phyloP scores from a whole-genome alignment of 805 yeast species.

The Kodamaea kakaduensis region DNA sequence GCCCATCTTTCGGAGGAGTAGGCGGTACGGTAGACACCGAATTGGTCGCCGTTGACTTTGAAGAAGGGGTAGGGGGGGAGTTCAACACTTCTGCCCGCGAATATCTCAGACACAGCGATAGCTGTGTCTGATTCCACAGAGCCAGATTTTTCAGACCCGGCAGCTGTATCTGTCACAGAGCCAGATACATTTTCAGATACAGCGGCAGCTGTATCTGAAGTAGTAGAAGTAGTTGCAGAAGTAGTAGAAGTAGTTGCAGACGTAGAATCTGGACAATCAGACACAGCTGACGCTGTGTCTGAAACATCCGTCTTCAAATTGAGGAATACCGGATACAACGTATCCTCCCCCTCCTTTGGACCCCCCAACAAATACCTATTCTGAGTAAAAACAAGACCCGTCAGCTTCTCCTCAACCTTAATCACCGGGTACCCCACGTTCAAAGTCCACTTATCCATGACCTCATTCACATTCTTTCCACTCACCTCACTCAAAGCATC shows the following conservation, averaged over 20 bases:
- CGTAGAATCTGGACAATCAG: no score
- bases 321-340: slow-evolving; percentile 64
- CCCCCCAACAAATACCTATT: slow-evolving; percentile 73
- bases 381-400: slow-evolving; percentile 56
- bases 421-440: slow-evolving; percentile 76
- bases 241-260: no score
- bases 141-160: no score
- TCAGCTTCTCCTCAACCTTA: slow-evolving; percentile 52
- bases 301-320: slow-evolving; percentile 54
- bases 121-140: no score
- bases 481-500: slow-evolving; percentile 62
- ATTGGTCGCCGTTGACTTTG: slow-evolving; percentile 69
- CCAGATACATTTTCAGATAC: no score
- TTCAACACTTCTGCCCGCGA: no score
- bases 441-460: slow-evolving; percentile 79
- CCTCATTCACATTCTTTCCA: slow-evolving; percentile 66
- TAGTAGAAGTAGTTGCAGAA: no score
- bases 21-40: slow-evolving; percentile 72
- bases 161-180: no score
- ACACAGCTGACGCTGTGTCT: no score
- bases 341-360: slow-evolving; percentile 72
- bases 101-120: no score
- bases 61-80: slow-evolving; percentile 58
- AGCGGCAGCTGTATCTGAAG: no score
- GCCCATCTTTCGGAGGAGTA: slow-evolving; percentile 67